phyloP scores from a whole-genome alignment of 331 rosid genomes.

The Quercus phellos region DNA sequence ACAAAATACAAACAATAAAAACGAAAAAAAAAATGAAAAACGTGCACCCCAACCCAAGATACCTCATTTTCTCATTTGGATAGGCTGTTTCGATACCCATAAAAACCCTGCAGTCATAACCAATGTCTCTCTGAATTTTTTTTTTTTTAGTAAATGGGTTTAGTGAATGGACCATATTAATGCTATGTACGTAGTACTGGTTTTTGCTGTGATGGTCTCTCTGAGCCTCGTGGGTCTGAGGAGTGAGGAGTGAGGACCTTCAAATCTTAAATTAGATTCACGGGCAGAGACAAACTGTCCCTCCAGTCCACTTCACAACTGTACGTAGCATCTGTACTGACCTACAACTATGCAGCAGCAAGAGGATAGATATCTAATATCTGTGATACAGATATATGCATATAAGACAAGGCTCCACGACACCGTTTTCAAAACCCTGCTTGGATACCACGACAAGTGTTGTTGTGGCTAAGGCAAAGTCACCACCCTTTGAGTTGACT shows the following conservation, averaged over 20 bases:
- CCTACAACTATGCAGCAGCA: slow-evolving; percentile 32
- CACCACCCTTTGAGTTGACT: neutral
- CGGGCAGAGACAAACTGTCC: slow-evolving; percentile 52
- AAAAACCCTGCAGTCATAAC: slow-evolving; percentile 16
- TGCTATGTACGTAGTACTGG: slow-evolving; percentile 15
- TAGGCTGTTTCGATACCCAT: slow-evolving; percentile 2
- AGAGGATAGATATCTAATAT: slow-evolving; percentile 32
- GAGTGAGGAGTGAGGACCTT: slow-evolving; percentile 1
- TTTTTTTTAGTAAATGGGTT: slow-evolving; percentile 17
- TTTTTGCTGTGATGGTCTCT: slow-evolving; percentile 25
- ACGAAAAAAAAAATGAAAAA: slow-evolving; percentile 1
- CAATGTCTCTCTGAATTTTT: slow-evolving; percentile 1
- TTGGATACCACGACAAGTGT: neutral
- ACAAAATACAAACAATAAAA: neutral
- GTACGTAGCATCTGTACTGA: slow-evolving; percentile 41
- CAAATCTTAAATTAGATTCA: slow-evolving; percentile 31
- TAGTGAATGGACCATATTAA: slow-evolving; percentile 26
- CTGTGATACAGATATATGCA: neutral
- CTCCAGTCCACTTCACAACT: slow-evolving; percentile 73
- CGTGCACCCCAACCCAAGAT: slow-evolving; percentile 16
- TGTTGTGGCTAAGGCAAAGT: neutral
- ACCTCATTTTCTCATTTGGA: slow-evolving; percentile 28
- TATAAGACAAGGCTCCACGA: slow-evolving; percentile 26
- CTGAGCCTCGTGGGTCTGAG: slow-evolving; percentile 3
- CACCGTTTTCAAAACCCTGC: slow-evolving; percentile 24